A percentile compares a stretch with the other conserved stretches of the same genome.
phyloP scores from a whole-genome alignment of 2,329 filamentous ascomycete species.

The Diatrype stigma region DNA sequence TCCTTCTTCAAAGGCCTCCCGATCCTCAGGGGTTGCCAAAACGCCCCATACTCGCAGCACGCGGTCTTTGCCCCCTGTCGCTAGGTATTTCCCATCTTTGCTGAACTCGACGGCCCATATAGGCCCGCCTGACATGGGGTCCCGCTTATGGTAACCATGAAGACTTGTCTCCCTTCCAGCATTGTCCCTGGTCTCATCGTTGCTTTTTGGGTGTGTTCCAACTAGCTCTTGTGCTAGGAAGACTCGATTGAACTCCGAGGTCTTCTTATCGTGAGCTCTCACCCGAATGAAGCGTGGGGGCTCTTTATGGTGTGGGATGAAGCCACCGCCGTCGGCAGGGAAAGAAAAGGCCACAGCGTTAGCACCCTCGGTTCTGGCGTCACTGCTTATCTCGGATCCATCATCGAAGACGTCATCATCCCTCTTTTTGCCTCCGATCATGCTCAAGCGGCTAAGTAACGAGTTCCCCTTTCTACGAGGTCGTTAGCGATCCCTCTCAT shows the following conservation, averaged over 20 bases:
- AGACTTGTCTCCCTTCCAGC: constrained; percentile 23
- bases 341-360: constrained; percentile 80
- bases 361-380: constrained; percentile 69
- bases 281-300: constrained; percentile 90
- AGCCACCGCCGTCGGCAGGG: constrained; percentile 66
- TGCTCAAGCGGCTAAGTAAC: constrained; percentile 76
- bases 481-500: constrained; percentile 1
- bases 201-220: constrained; percentile 43
- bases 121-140: constrained; percentile 54
- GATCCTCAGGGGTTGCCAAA: constrained; percentile 75
- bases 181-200: constrained; percentile 19
- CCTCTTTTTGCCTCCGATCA: constrained; percentile 77
- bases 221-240: constrained; percentile 91
- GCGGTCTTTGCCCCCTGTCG: constrained; percentile 85
- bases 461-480: constrained; percentile 72
- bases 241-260: constrained; percentile 75
- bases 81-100: constrained; percentile 83
- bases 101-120: constrained; percentile 95
- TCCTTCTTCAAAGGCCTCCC: constrained; percentile 67
- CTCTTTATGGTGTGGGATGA: constrained; percentile 80
- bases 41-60: constrained; percentile 87
- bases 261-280: constrained; percentile 73
- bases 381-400: constrained; percentile 61
- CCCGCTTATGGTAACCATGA: constrained; percentile 28
- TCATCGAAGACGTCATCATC: constrained; percentile 54